These are phyloP conservation scores for Colletotrichum neosansevieriae DNA, from an alignment of 2,329 filamentous ascomycete species.

Conservation along the genomic window DNA sequence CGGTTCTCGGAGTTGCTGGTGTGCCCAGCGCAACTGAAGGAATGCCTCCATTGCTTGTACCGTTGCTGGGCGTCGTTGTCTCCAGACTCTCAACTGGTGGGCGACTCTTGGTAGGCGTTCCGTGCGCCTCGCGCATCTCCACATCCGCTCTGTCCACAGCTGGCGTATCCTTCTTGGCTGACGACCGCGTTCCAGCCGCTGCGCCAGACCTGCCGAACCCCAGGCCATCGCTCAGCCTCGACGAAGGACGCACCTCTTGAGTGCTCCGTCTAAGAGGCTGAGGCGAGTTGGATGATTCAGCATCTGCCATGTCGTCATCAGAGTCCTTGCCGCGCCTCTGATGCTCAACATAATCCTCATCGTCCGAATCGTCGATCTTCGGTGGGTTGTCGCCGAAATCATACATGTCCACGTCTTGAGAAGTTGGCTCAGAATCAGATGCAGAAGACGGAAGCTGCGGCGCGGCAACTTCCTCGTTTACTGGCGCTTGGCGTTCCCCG, in stretches of 20 bases:
- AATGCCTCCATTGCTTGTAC: not conserved
- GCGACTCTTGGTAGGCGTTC: conserved; percentile 7
- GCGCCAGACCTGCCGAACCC: conserved; percentile 16
- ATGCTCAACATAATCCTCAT: conserved; percentile 28
- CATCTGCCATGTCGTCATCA: conserved; percentile 31
- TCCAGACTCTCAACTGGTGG: not conserved
- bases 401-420: conserved; percentile 32
- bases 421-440: conserved; percentile 24
- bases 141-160: conserved; percentile 2
- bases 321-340: not conserved
- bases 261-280: conserved; percentile 32
- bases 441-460: conserved; percentile 26
- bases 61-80: not conserved
- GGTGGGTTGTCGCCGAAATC: conserved; percentile 42
- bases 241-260: conserved; percentile 35
- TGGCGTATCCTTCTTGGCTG: conserved; percentile 22
- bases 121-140: conserved; percentile 13
- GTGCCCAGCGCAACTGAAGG: conserved; percentile 17
- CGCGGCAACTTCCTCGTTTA: not conserved
- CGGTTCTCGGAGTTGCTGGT: not conserved
- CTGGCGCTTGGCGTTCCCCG: not conserved
- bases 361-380: conserved; percentile 38
- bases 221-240: conserved; percentile 14
- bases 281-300: conserved; percentile 5
- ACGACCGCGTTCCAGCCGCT: conserved; percentile 28